Base-by-base conservation (phyloP, 169 alveolate species). In the Cystoisospora suis region DNA sequence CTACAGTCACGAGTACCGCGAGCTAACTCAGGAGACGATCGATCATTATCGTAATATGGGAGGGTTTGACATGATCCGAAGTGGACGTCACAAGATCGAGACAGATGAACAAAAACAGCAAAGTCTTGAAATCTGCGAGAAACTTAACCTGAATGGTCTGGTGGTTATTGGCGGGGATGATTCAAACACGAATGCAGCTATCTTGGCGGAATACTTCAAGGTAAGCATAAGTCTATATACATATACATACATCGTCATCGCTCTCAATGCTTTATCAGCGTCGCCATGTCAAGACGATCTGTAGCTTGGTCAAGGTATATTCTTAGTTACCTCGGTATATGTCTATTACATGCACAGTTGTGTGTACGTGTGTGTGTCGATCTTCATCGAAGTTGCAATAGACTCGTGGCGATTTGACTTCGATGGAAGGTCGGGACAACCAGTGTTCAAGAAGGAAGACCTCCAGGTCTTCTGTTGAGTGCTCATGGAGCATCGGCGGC, bases 121-220 rank as follows among this genome's bases (percentile, higher is more conserved):
- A 72, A 97, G 97, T 9, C 94, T 94, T 44, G 95, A 95, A 88
- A 44, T 89, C 79, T 95, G 98, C 93, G 94, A 94, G 53, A 98
- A 97, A 47, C 95, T 99, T 42, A 97, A 98, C 89, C 94, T 99
- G 77, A 98, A 99, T 90, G 99, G 99, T 23, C 94, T 99, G 86
- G 98, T 98, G 70, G 98, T 99, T 45, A 97, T 98, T 56, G 99
- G 99, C 6, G 99, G 99, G 15, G 99, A 99, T 93, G 99, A 99
- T 70, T 98, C 99, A 15, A 99, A 99, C 95, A 98, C 99, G 45
- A 99, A 99, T 93, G 99, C 99, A 15, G 99, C 99, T 23, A 94
- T 98, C 58, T 93, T 99, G 46, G 99, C 99, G 29, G 99, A 99
- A 90, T 98, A 98, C 93, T 97, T 98, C 94, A 94, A 97, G 79